Percentiles rank a stretch among this genome's conserved stretches.
Conservation (phyloP, 2,329 filamentous ascomycete species). For the Aureobasidium vineae region DNA sequence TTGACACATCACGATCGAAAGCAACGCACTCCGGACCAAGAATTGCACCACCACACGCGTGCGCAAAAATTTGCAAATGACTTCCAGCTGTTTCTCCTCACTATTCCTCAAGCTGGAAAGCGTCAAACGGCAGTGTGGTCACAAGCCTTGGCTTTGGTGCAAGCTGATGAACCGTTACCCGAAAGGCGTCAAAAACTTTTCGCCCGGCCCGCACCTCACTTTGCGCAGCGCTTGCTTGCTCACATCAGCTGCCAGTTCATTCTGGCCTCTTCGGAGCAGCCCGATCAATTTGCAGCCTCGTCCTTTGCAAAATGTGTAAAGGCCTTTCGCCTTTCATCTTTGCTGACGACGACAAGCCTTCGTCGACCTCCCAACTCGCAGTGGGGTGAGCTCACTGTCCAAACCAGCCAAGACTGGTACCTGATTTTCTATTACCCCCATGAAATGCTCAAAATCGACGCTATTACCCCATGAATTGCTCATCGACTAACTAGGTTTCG, state of each 20-base stretch:
- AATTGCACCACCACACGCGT: constrained; percentile 19
- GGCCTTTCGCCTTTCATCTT: neutral
- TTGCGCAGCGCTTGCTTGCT: neutral
- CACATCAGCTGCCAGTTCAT: constrained; percentile 7
- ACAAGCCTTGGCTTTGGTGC: constrained; percentile 8
- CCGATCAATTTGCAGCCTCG: constrained; percentile 9
- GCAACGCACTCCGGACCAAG: constrained; percentile 3
- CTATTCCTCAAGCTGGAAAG: constrained; percentile 20
- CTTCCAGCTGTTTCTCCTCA: constrained; percentile 10
- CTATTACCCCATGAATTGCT: constrained; percentile 14
- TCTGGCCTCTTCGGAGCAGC: constrained; percentile 19
- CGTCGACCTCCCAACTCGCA: neutral
- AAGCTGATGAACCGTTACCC: constrained; percentile 22
- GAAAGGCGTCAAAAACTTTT: constrained; percentile 20
- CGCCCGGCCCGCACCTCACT: neutral
- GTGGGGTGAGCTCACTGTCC: neutral
- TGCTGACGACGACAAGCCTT: neutral
- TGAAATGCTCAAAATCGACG: neutral
- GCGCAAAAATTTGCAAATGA: constrained; percentile 12
- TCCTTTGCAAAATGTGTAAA: neutral
- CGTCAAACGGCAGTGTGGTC: constrained; percentile 15
- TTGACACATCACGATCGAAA: constrained; percentile 23
- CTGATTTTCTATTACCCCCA: constrained; percentile 2
- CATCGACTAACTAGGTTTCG: neutral
- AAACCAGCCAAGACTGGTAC: constrained; percentile 6